Evolutionary conservation across 176 grass and related monocot genomes (phyloP), one percentile per base, ranked within the genome.

Genomic region (Panicum miliaceum): DNA sequence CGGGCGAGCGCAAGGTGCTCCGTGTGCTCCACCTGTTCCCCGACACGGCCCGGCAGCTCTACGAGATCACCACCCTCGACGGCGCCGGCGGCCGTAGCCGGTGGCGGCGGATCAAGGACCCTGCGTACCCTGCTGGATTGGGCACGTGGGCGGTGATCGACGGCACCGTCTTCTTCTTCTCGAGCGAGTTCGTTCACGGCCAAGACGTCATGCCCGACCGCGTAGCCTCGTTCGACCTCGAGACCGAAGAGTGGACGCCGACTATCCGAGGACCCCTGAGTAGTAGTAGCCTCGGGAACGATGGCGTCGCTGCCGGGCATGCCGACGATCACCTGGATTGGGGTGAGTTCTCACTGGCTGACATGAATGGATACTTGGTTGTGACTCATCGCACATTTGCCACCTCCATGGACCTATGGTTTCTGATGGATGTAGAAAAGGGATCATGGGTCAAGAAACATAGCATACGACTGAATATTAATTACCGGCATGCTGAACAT

Each of bases 1-100:
- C 84, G 0, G 53, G 75, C 18, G 75, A 71, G 26, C 34, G 47
- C 53, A 85, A 85, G 84, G 27, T 79, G 27, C 65, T 85, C 23
- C 84, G 65, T 18, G 6, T 79, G 41, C 52, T 78, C 54, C 8
- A 58, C 8, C 23, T n/a, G 2, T 23, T 58, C 8, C 20, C 54
- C 20, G 16, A 3, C 54, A 10, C 19, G 5, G 20, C 7, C 11
- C 7, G 54, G 8, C 54, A 58, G 54, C 54, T 58, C 22, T 58
- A 58, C 54, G 64, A 85, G 75, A 53, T 85, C 52, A 37, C 46
- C 52, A 85, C 51, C 27, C 2, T 85, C 40, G 12, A 23, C 32
- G 22, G n/a, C 1, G 22, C n/a, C 32, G 3, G 8, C 48, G 1
- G 38, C 4, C 8, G 5, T 12, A 3, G 5, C 23, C 9, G 14